Conservation (phyloP, 768 basidiomycete genomes). For the Boletus sensibilis region DNA sequence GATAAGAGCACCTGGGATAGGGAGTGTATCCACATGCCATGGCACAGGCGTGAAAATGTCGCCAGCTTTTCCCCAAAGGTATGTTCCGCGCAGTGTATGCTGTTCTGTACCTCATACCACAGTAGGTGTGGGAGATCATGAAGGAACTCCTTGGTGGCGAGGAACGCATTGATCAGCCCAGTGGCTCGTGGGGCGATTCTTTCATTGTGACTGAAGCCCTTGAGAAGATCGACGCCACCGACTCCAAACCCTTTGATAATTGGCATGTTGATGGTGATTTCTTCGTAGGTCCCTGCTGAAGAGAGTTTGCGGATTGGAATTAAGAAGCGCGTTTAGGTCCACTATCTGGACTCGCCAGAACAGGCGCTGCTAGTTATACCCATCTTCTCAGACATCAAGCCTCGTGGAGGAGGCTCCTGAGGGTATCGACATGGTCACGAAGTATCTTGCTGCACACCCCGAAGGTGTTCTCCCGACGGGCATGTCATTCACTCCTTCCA, state of each 20-base stretch:
- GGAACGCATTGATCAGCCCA: background rate
- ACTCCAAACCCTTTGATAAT: background rate
- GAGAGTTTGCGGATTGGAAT: background rate
- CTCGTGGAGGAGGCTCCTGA: background rate
- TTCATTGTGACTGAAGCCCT: background rate
- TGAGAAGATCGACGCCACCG: background rate
- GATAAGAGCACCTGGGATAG: slow-evolving; percentile 56
- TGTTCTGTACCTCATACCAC: background rate
- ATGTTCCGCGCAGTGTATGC: background rate
- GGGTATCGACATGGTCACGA: background rate
- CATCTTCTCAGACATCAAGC: background rate
- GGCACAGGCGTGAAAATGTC: slow-evolving; percentile 41
- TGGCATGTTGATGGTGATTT: background rate
- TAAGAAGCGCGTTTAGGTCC: background rate
- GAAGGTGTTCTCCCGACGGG: background rate
- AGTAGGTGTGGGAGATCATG: background rate
- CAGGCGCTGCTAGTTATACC: background rate
- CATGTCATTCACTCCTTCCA: background rate
- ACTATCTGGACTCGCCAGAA: background rate
- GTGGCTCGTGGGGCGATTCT: background rate
- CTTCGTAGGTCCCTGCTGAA: background rate
- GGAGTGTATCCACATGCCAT: slow-evolving; percentile 56
- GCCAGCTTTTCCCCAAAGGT: slow-evolving; percentile 53
- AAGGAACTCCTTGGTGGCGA: slow-evolving; percentile 1
- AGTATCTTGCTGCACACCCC: background rate